These are phyloP conservation scores for Nosema muscidifuracis DNA, from an alignment of 371 early-diverging fungal species.

Conservation along the genomic window DNA sequence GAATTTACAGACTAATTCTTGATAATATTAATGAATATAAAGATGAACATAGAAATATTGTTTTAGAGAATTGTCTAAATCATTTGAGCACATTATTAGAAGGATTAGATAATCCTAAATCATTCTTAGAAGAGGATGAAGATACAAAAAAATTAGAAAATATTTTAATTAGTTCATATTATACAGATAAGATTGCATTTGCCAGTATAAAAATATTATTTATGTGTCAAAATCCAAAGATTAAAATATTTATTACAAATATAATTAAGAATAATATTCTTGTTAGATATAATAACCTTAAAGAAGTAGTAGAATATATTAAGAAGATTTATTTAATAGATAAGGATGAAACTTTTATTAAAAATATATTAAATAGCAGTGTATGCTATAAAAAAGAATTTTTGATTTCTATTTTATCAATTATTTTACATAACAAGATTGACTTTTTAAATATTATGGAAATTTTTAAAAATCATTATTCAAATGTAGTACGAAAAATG, in stretches of 20 bases:
- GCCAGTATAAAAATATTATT: neutral
- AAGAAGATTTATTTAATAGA: neutral
- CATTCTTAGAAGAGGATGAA: too few relatives aligned
- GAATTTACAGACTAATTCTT: neutral
- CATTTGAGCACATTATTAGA: neutral
- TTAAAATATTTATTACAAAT: neutral
- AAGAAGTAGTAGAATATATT: neutral
- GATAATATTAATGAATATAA: neutral
- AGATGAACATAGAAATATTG: constrained; percentile 6
- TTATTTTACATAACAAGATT: neutral
- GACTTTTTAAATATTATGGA: neutral
- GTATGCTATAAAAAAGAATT: constrained; percentile 10
- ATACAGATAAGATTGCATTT: neutral
- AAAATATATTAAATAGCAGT: neutral
- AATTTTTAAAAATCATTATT: constrained; percentile 7
- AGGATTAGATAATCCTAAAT: neutral
- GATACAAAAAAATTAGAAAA: neutral
- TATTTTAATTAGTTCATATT: neutral
- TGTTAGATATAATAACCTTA: neutral
- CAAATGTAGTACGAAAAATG: neutral
- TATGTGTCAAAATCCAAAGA: neutral
- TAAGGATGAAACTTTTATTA: neutral
- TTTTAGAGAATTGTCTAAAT: neutral
- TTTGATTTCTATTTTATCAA: neutral
- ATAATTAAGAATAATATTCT: neutral